Evolutionary conservation across 768 basidiomycete genomes (phyloP), one percentile per base, ranked within the genome.

Genomic region (Leccinum arenicola): DNA sequence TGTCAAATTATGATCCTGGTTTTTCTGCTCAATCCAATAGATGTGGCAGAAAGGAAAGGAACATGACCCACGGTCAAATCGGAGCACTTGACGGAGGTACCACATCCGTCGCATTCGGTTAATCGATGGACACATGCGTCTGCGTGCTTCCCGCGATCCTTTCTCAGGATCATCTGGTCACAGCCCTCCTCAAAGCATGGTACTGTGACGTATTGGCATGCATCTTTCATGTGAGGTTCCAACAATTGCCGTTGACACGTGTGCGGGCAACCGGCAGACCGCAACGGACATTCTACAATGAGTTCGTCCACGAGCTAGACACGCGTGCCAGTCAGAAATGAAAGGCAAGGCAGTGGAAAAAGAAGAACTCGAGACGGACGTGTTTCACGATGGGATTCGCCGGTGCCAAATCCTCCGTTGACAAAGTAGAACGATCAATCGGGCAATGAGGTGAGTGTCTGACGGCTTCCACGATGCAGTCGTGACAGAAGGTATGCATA

Each of bases 401-500:
- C 17, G 86, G 84, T 1, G 67, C 66, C 56, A 94, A 74, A 62
- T 89, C 85, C n/a, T 74, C 75, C n/a, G 74, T 56, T 1, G 75
- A 73, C 33, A 95, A 77, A 0, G 84, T 78, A 14, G 84, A 87
- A 21, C 94, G 84, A 73, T 95, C 93, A 31, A 96, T 84, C 11
- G 94, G 94, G 70, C 94, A 96, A 61, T 87, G 85, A 0, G 81
- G 76, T 7, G 86, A 84, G 59, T 89, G 82, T 12, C 73, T 70
- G 4, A 95, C 79, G 0, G 93, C 89, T 52, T 79, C 77, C n/a
- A 76, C 65, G 60, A 95, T 90, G 68, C 94, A 96, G 31, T 84
- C 86, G n/a, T 74, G 74, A 71, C 94, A 96, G 71, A 95, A 95
- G 0, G 92, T 95, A 69, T 93, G 94, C 59, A 82, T 78, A 65